These are phyloP conservation scores for Candida sojae DNA, from an alignment of 1,139 yeast species.

Conservation along the genomic window DNA sequence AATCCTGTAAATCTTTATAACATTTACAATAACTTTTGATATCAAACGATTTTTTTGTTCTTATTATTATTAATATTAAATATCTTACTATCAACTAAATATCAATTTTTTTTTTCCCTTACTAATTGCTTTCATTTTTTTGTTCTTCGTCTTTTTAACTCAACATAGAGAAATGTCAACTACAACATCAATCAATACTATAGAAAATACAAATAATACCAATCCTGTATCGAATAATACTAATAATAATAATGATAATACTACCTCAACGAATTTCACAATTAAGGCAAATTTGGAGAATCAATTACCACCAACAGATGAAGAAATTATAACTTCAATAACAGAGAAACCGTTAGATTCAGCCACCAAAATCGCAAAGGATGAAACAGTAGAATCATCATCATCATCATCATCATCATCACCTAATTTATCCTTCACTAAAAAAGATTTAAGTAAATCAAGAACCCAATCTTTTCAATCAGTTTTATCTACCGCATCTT, in stretches of 20 bases:
- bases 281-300: conserved; percentile 1
- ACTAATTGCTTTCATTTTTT: neutral
- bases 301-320: neutral
- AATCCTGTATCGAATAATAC: neutral
- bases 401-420: neutral
- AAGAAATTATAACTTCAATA: neutral
- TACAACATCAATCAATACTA: conserved; percentile 3
- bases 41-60: no score
- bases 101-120: neutral
- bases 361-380: neutral
- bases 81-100: no score
- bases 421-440: conserved; percentile 47
- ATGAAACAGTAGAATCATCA: neutral
- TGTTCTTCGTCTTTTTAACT: neutral
- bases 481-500: conserved; percentile 62
- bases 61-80: no score
- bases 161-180: conserved; percentile 2
- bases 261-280: neutral
- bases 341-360: conserved; percentile 1
- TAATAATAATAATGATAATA: neutral
- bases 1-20: no score
- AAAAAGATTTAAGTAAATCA: conserved; percentile 51
- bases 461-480: conserved; percentile 65
- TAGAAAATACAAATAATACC: neutral
- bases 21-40: no score